Percentiles rank a stretch among this genome's conserved stretches.
Evolutionary conservation across 495 filamentous ascomycete genomes (phyloP).

Genomic region (Penicillium soppii): DNA sequence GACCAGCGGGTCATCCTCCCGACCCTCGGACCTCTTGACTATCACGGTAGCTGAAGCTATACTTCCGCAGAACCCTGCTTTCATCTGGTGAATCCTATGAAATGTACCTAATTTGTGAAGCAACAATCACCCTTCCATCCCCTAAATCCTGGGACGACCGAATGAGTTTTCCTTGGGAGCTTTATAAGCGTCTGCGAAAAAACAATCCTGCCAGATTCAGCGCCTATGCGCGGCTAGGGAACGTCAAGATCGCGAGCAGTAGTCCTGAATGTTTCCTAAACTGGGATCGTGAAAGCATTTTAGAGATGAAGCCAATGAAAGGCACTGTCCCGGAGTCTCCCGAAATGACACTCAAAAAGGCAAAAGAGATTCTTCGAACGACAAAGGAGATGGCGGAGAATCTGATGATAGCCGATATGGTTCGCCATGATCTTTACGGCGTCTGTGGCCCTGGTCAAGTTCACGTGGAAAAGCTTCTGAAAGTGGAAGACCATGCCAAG

Average conservation of each 20-base stretch:
- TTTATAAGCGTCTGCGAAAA: constrained; percentile 68
- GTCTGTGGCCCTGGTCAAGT: constrained; percentile 70
- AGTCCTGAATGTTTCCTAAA: constrained; percentile 92
- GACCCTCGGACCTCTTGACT: too few species aligned
- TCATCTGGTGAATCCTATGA: constrained; percentile 86
- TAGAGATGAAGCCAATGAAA: constrained; percentile 79
- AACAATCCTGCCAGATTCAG: constrained; percentile 85
- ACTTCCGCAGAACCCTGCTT: constrained; percentile 72
- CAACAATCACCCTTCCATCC: constrained; percentile 51
- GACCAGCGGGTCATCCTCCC: too few species aligned
- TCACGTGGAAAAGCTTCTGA: constrained; percentile 66
- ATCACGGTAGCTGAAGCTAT: too few species aligned
- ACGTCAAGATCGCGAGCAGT: constrained; percentile 70
- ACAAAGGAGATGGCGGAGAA: constrained; percentile 95
- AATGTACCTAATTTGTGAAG: constrained; percentile 81
- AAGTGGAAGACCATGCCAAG: constrained; percentile 84
- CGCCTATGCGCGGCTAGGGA: constrained; percentile 70
- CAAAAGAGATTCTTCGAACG: constrained; percentile 65
- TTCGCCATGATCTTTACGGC: constrained; percentile 85
- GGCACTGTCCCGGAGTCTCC: constrained; percentile 80
- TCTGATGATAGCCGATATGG: constrained; percentile 96
- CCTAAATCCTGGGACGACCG: constrained; percentile 16
- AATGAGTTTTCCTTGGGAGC: constrained; percentile 54
- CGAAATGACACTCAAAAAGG: constrained; percentile 62
- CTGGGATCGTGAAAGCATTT: constrained; percentile 53